Percentiles rank a stretch among this genome's conserved stretches.
Evolutionary conservation across 169 alveolate genomes (phyloP).

Genomic region (Ichthyophthirius multifiliis): DNA sequence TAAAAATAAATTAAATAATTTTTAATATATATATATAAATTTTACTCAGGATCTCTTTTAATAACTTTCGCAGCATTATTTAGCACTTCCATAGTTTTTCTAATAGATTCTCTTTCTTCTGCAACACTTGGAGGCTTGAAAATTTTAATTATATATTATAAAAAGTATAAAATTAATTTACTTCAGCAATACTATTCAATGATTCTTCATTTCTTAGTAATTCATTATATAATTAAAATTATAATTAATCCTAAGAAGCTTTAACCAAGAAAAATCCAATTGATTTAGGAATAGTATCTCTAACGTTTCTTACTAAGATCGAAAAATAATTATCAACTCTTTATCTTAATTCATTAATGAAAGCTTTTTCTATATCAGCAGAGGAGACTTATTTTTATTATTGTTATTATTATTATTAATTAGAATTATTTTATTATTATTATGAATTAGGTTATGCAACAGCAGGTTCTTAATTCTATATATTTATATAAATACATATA

Average conservation of each 20-base stretch:
- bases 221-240: slow-evolving; percentile 58
- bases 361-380: slow-evolving; percentile 38
- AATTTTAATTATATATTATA: too few relatives aligned
- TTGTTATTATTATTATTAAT: background rate
- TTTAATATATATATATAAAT: too few relatives aligned
- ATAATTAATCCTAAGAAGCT: slow-evolving; percentile 64
- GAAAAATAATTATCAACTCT: slow-evolving; percentile 95
- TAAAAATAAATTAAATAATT: too few relatives aligned
- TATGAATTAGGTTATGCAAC: too few relatives aligned
- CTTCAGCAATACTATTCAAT: slow-evolving; percentile 46
- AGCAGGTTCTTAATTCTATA: slow-evolving; percentile 13
- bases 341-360: slow-evolving; percentile 91
- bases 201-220: slow-evolving; percentile 54
- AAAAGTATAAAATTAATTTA: too few relatives aligned
- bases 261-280: slow-evolving; percentile 81
- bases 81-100: slow-evolving; percentile 42
- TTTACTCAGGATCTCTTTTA: slow-evolving; percentile 64
- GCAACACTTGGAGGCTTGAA: slow-evolving; percentile 59
- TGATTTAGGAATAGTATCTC: slow-evolving; percentile 91
- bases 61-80: slow-evolving; percentile 66
- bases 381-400: background rate
- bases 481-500: too few relatives aligned
- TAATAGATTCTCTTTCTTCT: slow-evolving; percentile 60
- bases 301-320: slow-evolving; percentile 93
- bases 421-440: background rate